Conservation (phyloP, 768 basidiomycete species). For the Auricularia sp. region DNA sequence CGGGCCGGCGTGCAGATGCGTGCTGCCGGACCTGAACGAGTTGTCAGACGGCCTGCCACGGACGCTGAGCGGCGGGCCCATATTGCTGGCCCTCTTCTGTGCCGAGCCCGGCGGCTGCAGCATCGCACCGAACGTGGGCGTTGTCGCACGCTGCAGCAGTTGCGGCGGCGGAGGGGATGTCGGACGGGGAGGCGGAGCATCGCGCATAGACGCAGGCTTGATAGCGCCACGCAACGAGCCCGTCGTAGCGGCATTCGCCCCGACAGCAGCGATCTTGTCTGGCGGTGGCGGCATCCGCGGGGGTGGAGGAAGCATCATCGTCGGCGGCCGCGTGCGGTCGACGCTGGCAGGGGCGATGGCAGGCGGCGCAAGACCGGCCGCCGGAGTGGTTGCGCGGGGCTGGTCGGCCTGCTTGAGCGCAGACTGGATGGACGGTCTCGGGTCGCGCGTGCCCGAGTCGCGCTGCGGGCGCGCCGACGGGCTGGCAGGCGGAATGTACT, state of each 20-base stretch:
- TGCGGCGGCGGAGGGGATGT: conserved; percentile 92
- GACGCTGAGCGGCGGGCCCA: not conserved
- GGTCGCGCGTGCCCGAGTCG: conserved; percentile 33
- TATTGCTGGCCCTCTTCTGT: not conserved
- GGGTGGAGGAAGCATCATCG: conserved; percentile 68
- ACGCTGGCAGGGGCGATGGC: conserved; percentile 41
- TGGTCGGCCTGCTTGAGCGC: conserved; percentile 40
- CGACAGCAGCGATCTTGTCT: conserved; percentile 45
- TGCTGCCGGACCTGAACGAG: not conserved
- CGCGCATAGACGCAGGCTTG: conserved; percentile 29
- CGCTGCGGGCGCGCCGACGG: conserved; percentile 27
- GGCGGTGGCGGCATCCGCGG: conserved; percentile 65
- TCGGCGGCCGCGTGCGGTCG: conserved; percentile 76
- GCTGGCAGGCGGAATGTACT: conserved; percentile 37
- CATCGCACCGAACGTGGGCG: conserved; percentile 63
- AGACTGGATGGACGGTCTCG: conserved; percentile 66
- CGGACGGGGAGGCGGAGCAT: conserved; percentile 73
- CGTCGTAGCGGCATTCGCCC: conserved; percentile 48
- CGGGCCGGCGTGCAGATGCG: not conserved
- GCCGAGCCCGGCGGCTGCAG: conserved; percentile 19
- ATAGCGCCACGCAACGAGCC: conserved; percentile 22
- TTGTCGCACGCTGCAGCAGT: conserved; percentile 84
- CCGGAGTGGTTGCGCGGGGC: conserved; percentile 9
- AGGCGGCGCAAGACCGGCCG: conserved; percentile 43
- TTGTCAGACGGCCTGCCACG: not conserved